These are phyloP conservation scores for Scopulariopsis brevicaulis DNA, from an alignment of 2,329 filamentous ascomycete species.

Conservation along the genomic window DNA sequence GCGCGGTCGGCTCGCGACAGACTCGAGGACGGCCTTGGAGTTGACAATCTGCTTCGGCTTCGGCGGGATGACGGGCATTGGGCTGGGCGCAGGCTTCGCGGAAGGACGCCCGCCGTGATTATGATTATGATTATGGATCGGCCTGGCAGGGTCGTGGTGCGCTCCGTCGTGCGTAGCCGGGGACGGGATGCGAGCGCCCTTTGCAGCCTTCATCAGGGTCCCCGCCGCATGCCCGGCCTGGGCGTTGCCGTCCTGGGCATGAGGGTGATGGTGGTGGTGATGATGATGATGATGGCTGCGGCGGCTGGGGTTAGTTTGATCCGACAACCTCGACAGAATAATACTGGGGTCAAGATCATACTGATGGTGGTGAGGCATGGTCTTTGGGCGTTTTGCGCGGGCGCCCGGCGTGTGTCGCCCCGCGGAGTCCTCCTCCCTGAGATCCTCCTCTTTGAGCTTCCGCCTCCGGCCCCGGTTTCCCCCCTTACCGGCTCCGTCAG, in stretches of 20 bases:
- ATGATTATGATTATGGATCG: constrained; percentile 33
- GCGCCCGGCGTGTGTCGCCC: constrained; percentile 50
- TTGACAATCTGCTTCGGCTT: constrained; percentile 56
- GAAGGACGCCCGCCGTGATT: neutral
- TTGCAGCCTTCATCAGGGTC: constrained; percentile 36
- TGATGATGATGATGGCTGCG: constrained; percentile 30
- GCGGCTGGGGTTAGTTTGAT: constrained; percentile 9
- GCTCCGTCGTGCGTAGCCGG: constrained; percentile 17
- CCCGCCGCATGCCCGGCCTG: constrained; percentile 28
- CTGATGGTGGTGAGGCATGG: constrained; percentile 54
- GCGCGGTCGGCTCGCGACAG: constrained; percentile 58
- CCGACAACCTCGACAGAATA: neutral
- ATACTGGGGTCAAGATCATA: constrained; percentile 21
- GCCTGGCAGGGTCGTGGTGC: neutral
- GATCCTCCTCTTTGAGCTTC: constrained; percentile 68
- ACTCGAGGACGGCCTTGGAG: constrained; percentile 60
- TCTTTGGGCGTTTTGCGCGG: constrained; percentile 55
- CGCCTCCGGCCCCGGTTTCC: constrained; percentile 11
- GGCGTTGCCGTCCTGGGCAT: constrained; percentile 31
- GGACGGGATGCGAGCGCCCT: constrained; percentile 32
- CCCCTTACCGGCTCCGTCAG: constrained; percentile 26
- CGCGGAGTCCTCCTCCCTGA: constrained; percentile 50
- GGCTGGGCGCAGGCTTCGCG: constrained; percentile 19
- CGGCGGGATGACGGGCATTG: constrained; percentile 33
- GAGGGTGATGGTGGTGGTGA: constrained; percentile 42